A percentile compares a stretch with the other conserved stretches of the same genome.
Conservation (phyloP, 2,329 filamentous ascomycete species). For the Cladorrhinum sp. region DNA sequence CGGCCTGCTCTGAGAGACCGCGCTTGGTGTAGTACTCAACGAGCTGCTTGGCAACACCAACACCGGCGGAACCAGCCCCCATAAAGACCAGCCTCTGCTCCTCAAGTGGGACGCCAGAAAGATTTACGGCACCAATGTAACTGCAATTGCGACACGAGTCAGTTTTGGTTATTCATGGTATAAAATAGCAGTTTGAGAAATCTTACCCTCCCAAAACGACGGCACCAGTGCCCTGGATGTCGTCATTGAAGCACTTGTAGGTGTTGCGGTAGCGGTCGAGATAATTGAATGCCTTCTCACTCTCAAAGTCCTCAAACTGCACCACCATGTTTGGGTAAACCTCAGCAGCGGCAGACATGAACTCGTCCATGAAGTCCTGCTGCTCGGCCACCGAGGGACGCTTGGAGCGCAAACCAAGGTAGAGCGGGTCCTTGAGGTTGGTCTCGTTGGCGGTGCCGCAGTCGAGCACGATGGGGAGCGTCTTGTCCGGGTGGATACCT, state of each 20-base stretch:
- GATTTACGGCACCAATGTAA: conserved; percentile 71
- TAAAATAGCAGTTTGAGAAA: conserved; percentile 12
- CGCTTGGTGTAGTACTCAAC: conserved; percentile 95
- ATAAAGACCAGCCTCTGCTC: conserved; percentile 96
- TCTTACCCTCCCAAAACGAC: conserved; percentile 80
- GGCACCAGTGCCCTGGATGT: conserved; percentile 95
- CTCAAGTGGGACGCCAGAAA: conserved; percentile 78
- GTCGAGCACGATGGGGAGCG: conserved; percentile 66
- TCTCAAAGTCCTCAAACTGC: conserved; percentile 98
- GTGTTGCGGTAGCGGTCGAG: conserved; percentile 82
- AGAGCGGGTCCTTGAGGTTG: conserved; percentile 69
- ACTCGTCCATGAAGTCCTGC: conserved; percentile 91
- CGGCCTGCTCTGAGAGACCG: conserved; percentile 82
- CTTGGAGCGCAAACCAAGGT: conserved; percentile 83
- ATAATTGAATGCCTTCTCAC: conserved; percentile 84
- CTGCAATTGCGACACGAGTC: conserved; percentile 32
- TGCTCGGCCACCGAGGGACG: conserved; percentile 76
- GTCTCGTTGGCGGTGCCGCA: conserved; percentile 64
- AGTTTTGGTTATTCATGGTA: conserved; percentile 2
- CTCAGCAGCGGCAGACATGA: conserved; percentile 88
- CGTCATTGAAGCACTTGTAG: conserved; percentile 97
- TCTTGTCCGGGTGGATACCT: conserved; percentile 88
- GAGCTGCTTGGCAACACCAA: conserved; percentile 96
- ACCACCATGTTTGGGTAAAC: conserved; percentile 67
- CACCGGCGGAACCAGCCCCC: conserved; percentile 90